A percentile compares a stretch with the other conserved stretches of the same genome.
Evolutionary conservation across 169 alveolate genomes (phyloP).

Genomic region (Plasmodium gonderi): DNA sequence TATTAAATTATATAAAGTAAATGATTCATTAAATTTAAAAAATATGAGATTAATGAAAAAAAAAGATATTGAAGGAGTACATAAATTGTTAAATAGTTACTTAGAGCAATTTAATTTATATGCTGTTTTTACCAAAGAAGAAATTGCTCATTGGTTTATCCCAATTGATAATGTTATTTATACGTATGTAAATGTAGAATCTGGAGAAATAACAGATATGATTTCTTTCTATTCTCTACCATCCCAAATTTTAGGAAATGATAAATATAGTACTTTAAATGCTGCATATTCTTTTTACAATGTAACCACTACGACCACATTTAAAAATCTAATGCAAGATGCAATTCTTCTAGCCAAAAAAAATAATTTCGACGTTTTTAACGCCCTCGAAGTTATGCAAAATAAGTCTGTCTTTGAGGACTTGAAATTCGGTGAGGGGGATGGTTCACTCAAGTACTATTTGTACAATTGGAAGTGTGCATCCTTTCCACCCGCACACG

Average conservation of each 20-base stretch:
- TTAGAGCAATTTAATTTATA: constrained; percentile 85
- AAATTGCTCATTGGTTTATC: constrained; percentile 91
- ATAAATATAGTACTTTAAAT: constrained; percentile 82
- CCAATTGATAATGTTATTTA: constrained; percentile 93
- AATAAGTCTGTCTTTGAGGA: constrained; percentile 91
- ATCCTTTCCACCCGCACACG: constrained; percentile 51
- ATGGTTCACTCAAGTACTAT: constrained; percentile 97
- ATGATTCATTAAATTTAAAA: constrained; percentile 76
- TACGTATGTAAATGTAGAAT: constrained; percentile 91
- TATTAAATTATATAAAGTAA: constrained; percentile 89
- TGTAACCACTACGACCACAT: constrained; percentile 85
- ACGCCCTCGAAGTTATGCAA: constrained; percentile 97
- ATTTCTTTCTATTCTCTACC: constrained; percentile 94
- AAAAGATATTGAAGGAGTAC: constrained; percentile 90
- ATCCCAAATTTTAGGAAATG: constrained; percentile 92
- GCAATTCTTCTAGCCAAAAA: constrained; percentile 93
- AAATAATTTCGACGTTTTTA: constrained; percentile 95
- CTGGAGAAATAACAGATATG: constrained; percentile 92
- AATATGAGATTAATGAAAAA: constrained; percentile 91
- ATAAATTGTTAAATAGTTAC: constrained; percentile 82
- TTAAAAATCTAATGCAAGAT: constrained; percentile 90
- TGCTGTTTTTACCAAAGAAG: constrained; percentile 90
- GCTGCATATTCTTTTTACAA: constrained; percentile 95
- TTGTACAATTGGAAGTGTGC: constrained; percentile 95
- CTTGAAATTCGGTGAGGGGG: constrained; percentile 96